Conservation (phyloP, 2,329 filamentous ascomycete genomes). For the Thielaviopsis musarum region DNA sequence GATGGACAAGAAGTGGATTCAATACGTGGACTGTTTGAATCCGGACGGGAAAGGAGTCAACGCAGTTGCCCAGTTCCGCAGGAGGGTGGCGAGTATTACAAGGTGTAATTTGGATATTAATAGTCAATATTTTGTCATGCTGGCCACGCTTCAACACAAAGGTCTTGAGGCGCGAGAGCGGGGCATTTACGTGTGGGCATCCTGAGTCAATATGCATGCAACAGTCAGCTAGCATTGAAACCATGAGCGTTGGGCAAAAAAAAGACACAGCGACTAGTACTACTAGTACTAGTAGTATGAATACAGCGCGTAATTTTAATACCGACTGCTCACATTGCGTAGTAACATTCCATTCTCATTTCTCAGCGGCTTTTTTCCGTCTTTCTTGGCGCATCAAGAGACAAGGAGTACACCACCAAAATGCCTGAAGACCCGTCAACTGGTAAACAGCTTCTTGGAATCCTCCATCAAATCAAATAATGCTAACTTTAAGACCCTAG, state of each 20-base stretch:
- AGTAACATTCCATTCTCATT: too few species aligned
- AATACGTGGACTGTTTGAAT: slow-evolving; percentile 13
- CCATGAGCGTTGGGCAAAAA: too few species aligned
- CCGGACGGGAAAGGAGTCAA: slow-evolving; percentile 4
- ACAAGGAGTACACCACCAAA: neutral
- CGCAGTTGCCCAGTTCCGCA: slow-evolving; percentile 12
- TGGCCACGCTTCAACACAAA: neutral
- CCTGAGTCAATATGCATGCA: too few species aligned
- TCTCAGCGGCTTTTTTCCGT: neutral
- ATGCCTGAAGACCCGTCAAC: slow-evolving; percentile 3
- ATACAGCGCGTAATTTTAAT: too few species aligned
- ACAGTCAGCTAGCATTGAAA: too few species aligned
- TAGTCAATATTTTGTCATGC: neutral
- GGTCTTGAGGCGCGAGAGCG: neutral
- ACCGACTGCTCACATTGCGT: too few species aligned
- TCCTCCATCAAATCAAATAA: neutral
- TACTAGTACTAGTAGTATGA: too few species aligned
- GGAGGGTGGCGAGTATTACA: slow-evolving; percentile 12
- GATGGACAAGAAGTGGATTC: slow-evolving; percentile 12
- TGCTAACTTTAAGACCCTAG: slow-evolving; percentile 1
- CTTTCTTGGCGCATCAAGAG: neutral
- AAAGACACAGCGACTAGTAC: too few species aligned
- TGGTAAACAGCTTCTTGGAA: neutral
- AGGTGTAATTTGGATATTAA: neutral
- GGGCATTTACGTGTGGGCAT: too few species aligned